phyloP scores from a whole-genome alignment of 176 grass and related monocot genomes.

The Puya raimondii region DNA sequence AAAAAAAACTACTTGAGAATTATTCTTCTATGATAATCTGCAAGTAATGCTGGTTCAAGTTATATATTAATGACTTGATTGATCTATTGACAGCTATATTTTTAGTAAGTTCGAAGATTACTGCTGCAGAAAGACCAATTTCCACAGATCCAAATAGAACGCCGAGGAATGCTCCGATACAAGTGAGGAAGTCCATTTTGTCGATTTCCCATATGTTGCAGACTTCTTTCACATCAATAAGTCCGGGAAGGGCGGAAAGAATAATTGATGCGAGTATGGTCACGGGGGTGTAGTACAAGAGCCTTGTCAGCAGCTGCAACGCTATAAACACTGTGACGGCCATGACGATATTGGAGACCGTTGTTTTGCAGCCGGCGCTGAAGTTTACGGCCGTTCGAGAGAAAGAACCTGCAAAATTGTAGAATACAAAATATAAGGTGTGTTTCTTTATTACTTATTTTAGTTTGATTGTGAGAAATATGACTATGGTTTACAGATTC shows the following conservation, averaged over 20 bases:
- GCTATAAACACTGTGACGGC: conserved; percentile 58
- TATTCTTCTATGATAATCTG: too few relatives aligned
- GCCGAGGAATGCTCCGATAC: conserved; percentile 66
- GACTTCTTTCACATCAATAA: conserved; percentile 76
- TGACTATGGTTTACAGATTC: too few relatives aligned
- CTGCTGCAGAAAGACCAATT: conserved; percentile 71
- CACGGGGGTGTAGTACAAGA: conserved; percentile 90
- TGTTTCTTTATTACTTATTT: neutral
- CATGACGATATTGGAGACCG: conserved; percentile 91
- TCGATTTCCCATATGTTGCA: conserved; percentile 73
- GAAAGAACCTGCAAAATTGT: conserved; percentile 61
- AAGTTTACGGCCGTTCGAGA: conserved; percentile 87
- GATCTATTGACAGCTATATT: too few relatives aligned
- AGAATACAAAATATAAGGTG: neutral
- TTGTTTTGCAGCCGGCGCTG: conserved; percentile 73
- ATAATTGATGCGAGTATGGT: conserved; percentile 93
- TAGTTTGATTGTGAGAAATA: too few relatives aligned
- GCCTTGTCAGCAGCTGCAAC: conserved; percentile 55
- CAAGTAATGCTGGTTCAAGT: too few relatives aligned
- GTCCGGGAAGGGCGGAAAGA: conserved; percentile 74
- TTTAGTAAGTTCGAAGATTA: conserved; percentile 14
- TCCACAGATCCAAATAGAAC: conserved; percentile 89
- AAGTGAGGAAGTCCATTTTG: conserved; percentile 91
- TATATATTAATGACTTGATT: too few relatives aligned
- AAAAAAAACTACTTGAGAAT: too few relatives aligned